Percentiles rank a stretch among this genome's conserved stretches.
These are phyloP conservation scores for Tylopilus subfusipes DNA, from an alignment of 768 basidiomycete genomes.

Conservation along the genomic window DNA sequence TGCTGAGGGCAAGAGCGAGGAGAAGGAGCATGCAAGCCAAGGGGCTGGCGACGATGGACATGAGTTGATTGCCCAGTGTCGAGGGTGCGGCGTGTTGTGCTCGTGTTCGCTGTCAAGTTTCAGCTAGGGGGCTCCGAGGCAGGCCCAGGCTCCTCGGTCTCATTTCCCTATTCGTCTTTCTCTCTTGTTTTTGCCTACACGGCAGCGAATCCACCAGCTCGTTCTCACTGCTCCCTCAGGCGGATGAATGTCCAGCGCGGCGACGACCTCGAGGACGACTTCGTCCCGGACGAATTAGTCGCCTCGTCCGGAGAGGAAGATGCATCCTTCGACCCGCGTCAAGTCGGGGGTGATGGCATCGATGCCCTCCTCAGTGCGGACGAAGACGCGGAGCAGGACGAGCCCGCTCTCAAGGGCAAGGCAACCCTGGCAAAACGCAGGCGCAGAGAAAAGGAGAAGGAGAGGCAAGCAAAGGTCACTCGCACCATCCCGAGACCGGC, in stretches of 20 bases:
- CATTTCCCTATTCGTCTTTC: slow-evolving; percentile 13
- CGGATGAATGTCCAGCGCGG: slow-evolving; percentile 42
- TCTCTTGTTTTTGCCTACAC: not conserved
- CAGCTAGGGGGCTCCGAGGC: not conserved
- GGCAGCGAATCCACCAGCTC: not conserved
- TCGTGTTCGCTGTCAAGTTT: slow-evolving; percentile 25
- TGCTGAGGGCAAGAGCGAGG: slow-evolving; percentile 11
- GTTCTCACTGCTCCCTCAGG: not conserved
- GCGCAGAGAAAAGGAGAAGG: slow-evolving; percentile 69
- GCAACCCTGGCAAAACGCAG: slow-evolving; percentile 56
- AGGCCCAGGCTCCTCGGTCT: too few relatives aligned
- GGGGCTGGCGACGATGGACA: not conserved
- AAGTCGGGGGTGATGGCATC: slow-evolving; percentile 35
- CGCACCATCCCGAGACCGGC: slow-evolving; percentile 10
- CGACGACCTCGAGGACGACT: slow-evolving; percentile 85
- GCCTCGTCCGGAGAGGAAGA: slow-evolving; percentile 61
- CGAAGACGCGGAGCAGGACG: slow-evolving; percentile 39
- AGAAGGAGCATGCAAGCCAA: slow-evolving; percentile 8
- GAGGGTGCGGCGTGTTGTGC: slow-evolving; percentile 24
- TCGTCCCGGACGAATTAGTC: slow-evolving; percentile 64
- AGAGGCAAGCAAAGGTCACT: slow-evolving; percentile 64
- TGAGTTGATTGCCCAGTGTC: slow-evolving; percentile 7
- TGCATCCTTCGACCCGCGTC: slow-evolving; percentile 21
- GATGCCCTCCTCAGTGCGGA: slow-evolving; percentile 43
- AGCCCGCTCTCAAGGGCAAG: slow-evolving; percentile 19